Conservation (phyloP, 805 yeast species). For the Kodamaea restingae region DNA sequence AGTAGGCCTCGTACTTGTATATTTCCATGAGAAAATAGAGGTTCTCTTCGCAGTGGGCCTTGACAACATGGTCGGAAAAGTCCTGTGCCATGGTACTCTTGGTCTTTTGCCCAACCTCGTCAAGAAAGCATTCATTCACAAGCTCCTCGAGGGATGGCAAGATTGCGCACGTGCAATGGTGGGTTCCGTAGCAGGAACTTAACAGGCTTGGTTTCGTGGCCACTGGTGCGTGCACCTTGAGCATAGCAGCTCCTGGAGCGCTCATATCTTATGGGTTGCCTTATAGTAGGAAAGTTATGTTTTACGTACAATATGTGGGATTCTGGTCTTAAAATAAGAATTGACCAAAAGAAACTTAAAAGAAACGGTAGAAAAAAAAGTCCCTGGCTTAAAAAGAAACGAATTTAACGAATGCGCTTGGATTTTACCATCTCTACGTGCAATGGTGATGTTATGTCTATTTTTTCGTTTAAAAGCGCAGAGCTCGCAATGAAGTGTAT, state of each 20-base stretch:
- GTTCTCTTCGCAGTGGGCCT: slow-evolving; percentile 45
- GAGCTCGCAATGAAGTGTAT: too few relatives aligned
- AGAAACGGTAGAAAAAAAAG: slow-evolving; percentile 3
- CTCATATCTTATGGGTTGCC: slow-evolving; percentile 1
- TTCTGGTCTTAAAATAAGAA: neutral
- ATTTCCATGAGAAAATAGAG: slow-evolving; percentile 43
- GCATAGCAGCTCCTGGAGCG: slow-evolving; percentile 7
- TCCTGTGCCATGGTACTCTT: slow-evolving; percentile 18
- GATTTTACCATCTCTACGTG: too few relatives aligned
- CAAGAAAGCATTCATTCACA: slow-evolving; percentile 29
- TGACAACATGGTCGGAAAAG: slow-evolving; percentile 32
- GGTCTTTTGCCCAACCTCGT: neutral
- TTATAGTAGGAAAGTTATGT: neutral
- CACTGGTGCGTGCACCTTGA: slow-evolving; percentile 5
- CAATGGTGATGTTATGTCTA: too few relatives aligned
- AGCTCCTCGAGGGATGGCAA: slow-evolving; percentile 24
- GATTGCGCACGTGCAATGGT: neutral
- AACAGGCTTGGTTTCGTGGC: slow-evolving; percentile 8
- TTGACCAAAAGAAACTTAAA: neutral
- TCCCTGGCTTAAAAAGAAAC: neutral
- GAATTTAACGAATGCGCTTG: too few relatives aligned
- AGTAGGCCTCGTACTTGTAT: slow-evolving; percentile 42
- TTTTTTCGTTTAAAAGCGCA: too few relatives aligned
- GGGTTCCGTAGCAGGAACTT: slow-evolving; percentile 6
- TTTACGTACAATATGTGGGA: neutral